Evolutionary conservation across 768 basidiomycete genomes (phyloP), one percentile per base, ranked within the genome.

Genomic region (Clathrus columnatus): DNA sequence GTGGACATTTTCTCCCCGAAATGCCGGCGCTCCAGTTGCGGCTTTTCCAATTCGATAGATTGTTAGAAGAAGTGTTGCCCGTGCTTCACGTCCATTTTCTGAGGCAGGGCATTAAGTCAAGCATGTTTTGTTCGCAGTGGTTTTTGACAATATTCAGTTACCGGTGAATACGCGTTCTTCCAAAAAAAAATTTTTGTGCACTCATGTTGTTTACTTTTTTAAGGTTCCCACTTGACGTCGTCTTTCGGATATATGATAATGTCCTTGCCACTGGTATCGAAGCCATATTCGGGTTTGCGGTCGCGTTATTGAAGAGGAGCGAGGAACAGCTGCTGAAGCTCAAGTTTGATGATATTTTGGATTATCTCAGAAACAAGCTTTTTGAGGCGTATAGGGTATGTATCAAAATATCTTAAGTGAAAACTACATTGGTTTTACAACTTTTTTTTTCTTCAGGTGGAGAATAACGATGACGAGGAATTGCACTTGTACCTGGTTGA

Each of bases 111-210:
- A 74, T 98, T 65, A 98, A 97, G 68, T 93, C 91, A 46, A 94
- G 88, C 71, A 98, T 99, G 93, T 98, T 87, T 66, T 95, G 91
- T 64, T 92, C 91, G 14, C 96, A 98, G 61, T 99, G 96, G 96
- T 97, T 98, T 69, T 75, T 99, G 66, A 98, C 96, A 0, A 72
- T 99, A 67, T 98, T 98, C 73, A 90, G 91, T 65, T 97, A 95
- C 69, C 82, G 91, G 91, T 86, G 64, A 63, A 78, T 65, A 14
- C 5, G 20, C 8, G 1, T 41, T 26, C 20, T 5, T 26, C 18
- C 20, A 16, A n/a, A n/a, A n/a, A n/a, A 2, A 36, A 36, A 8
- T n/a, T n/a, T n/a, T 36, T n/a, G 1, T 49, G 3, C 26, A 23
- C 5, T 2, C 7, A n/a, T 24, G 28, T 23, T 5, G 17, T 32